Conservation (phyloP, 164 flowering plant species). For the Chimonanthus salicifolius region DNA sequence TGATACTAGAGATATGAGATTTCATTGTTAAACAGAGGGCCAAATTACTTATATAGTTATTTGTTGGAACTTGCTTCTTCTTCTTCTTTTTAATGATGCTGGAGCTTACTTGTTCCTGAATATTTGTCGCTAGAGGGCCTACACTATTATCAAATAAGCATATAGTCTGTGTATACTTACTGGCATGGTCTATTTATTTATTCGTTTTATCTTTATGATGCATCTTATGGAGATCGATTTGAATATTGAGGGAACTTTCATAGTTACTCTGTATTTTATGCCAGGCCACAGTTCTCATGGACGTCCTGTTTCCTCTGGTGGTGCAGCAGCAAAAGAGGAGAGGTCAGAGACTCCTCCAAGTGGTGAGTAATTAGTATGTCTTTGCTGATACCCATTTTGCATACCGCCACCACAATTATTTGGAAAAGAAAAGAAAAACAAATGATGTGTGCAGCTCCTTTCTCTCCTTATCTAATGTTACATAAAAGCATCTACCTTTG, state of each 20-base stretch:
- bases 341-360: constrained; percentile 23
- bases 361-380: constrained; percentile 30
- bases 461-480: neutral
- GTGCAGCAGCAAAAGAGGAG: constrained; percentile 27
- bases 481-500: neutral
- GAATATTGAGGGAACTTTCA: neutral
- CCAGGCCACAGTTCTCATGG: constrained; percentile 48
- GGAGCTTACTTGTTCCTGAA: neutral
- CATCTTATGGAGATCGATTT: neutral
- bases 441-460: no score
- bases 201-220: neutral
- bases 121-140: no score
- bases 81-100: neutral
- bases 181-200: neutral
- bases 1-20: no score
- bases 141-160: no score
- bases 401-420: no score
- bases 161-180: no score
- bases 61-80: no score
- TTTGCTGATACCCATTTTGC: neutral
- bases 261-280: constrained; percentile 5
- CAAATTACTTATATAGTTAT: no score
- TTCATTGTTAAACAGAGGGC: no score
- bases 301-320: constrained; percentile 60
- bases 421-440: no score